phyloP scores from a whole-genome alignment of 306 rosid genomes.

The Argentina anserina region DNA sequence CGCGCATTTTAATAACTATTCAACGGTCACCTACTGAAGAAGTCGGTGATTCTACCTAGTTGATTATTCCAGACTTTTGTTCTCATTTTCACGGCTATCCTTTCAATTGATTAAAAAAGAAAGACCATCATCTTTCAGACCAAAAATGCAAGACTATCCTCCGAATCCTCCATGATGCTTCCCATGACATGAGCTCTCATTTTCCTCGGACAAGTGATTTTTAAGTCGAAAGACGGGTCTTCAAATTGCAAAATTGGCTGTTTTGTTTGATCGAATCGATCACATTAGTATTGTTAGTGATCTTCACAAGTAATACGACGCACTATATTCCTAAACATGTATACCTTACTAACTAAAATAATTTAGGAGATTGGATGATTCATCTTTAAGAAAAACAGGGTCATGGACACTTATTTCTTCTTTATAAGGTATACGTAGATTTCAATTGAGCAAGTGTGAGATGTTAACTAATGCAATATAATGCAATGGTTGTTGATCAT shows the following conservation, averaged over 20 bases:
- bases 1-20: not conserved
- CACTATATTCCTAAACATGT: not conserved
- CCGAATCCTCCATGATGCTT: not conserved
- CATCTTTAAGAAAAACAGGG: not conserved
- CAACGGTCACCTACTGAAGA: not conserved
- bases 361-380: not conserved
- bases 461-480: not conserved
- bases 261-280: not conserved
- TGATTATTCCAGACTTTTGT: not conserved
- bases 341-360: accelerated
- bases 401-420: not conserved
- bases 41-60: not conserved
- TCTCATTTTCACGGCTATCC: no score
- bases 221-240: no score
- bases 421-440: not conserved
- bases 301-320: no score
- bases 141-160: not conserved
- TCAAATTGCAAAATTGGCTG: not conserved
- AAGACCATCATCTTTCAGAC: no score
- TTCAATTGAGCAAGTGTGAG: not conserved
- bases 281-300: not conserved
- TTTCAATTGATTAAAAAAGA: no score
- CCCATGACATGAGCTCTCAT: no score
- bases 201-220: no score
- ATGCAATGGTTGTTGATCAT: not conserved